Conservation (phyloP, 2,329 filamentous ascomycete genomes). For the Septoria linicola region DNA sequence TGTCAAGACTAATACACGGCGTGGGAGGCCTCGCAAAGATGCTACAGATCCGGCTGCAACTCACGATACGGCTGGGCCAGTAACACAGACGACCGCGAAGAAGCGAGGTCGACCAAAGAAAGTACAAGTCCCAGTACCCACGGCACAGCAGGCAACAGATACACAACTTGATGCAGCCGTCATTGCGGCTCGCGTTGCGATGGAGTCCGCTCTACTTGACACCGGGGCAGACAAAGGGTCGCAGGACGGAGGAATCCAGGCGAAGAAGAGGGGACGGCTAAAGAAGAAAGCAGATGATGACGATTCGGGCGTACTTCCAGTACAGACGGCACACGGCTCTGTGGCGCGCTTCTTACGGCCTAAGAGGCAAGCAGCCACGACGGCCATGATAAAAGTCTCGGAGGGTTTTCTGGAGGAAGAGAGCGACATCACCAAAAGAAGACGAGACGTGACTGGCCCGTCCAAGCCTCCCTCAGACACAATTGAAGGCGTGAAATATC, state of each 20-base stretch:
- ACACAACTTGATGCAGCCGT: neutral
- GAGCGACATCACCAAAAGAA: slow-evolving; percentile 27
- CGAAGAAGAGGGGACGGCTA: slow-evolving; percentile 2
- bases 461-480: too few species aligned
- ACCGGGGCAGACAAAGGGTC: too few species aligned
- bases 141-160: neutral
- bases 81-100: neutral
- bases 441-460: slow-evolving; percentile 16
- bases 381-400: slow-evolving; percentile 27
- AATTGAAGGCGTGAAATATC: too few species aligned
- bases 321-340: neutral
- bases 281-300: neutral
- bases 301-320: neutral
- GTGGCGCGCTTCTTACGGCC: slow-evolving; percentile 12
- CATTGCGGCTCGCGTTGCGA: neutral
- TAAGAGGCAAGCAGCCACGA: slow-evolving; percentile 29
- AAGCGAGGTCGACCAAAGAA: slow-evolving; percentile 17
- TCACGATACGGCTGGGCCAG: neutral
- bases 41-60: too few species aligned
- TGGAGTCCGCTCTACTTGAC: neutral
- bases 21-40: too few species aligned
- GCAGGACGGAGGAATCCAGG: too few species aligned
- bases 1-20: too few species aligned
- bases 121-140: neutral
- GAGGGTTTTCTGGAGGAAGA: slow-evolving; percentile 29